phyloP scores from a whole-genome alignment of 129 eudicot genomes.

The Lonicera japonica region DNA sequence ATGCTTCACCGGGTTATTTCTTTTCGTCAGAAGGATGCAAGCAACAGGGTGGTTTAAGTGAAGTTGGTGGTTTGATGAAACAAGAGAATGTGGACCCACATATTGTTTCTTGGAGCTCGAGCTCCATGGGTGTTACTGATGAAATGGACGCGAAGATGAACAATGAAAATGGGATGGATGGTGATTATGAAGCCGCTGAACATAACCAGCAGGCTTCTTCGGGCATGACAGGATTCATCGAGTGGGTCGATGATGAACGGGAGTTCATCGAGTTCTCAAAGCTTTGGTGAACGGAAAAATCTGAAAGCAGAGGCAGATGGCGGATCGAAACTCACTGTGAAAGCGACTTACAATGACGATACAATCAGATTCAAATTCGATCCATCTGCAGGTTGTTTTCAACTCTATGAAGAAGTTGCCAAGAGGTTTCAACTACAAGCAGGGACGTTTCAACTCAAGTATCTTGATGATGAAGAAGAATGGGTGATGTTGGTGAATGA shows the following conservation, averaged over 20 bases:
- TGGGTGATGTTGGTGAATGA: conserved; percentile 88
- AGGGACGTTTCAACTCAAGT: conserved; percentile 80
- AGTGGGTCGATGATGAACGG: conserved; percentile 53
- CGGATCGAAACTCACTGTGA: conserved; percentile 52
- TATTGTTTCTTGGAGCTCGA: conserved; percentile 26
- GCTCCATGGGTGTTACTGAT: conserved; percentile 26
- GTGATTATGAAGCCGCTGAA: conserved; percentile 26
- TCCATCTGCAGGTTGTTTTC: conserved; percentile 56
- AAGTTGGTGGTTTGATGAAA: too few relatives aligned
- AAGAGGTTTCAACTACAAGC: conserved; percentile 64
- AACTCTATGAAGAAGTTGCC: conserved; percentile 78
- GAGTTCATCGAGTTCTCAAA: conserved; percentile 63
- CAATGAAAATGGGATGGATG: conserved; percentile 17
- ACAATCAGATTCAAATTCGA: conserved; percentile 70
- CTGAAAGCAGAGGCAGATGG: conserved; percentile 34
- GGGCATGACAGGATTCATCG: conserved; percentile 66
- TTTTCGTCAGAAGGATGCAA: conserved; percentile 14
- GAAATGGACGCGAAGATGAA: conserved; percentile 31
- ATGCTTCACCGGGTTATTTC: conserved; percentile 15
- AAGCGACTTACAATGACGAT: conserved; percentile 69
- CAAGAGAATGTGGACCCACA: conserved; percentile 22
- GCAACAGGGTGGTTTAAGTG: conserved; percentile 14
- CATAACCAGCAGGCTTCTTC: conserved; percentile 53
- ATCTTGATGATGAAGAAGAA: conserved; percentile 81
- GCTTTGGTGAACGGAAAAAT: conserved; percentile 28